Percentiles rank a stretch among this genome's conserved stretches.
Conservation (phyloP, 2,329 filamentous ascomycete species). For the Aspergillus ochraceoroseus region DNA sequence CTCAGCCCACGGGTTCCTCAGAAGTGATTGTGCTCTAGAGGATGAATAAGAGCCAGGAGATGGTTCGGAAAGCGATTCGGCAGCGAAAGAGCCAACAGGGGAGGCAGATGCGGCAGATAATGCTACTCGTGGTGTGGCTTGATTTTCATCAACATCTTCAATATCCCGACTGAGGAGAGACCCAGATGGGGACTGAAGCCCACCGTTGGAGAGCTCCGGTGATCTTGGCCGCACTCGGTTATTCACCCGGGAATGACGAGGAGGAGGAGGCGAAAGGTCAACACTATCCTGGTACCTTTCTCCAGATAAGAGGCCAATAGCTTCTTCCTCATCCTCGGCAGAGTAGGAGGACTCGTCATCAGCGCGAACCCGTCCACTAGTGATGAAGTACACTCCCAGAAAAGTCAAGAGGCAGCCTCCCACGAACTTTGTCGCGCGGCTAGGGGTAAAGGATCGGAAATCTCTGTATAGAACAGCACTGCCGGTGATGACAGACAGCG, state of each 20-base stretch:
- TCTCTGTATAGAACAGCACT: conserved; percentile 91
- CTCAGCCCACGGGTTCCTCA: conserved; percentile 40
- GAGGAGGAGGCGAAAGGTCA: conserved; percentile 28
- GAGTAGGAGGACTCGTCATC: conserved; percentile 60
- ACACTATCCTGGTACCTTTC: conserved; percentile 37
- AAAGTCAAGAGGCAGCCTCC: conserved; percentile 90
- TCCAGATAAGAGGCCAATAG: conserved; percentile 38
- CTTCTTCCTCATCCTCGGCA: conserved; percentile 59
- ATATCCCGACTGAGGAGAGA: conserved; percentile 34
- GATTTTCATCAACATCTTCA: conserved; percentile 32
- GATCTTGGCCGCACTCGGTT: conserved; percentile 17
- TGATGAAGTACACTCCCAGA: conserved; percentile 94
- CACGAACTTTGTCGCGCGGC: conserved; percentile 76
- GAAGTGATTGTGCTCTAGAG: conserved; percentile 33
- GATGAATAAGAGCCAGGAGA: conserved; percentile 29
- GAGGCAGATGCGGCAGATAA: conserved; percentile 34
- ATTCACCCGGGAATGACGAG: conserved; percentile 17
- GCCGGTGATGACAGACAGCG: conserved; percentile 87
- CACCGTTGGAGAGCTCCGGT: conserved; percentile 17
- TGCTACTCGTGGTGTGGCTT: conserved; percentile 31
- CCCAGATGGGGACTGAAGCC: conserved; percentile 27
- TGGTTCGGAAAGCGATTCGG: conserved; percentile 28
- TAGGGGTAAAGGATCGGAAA: conserved; percentile 73
- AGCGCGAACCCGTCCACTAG: conserved; percentile 64
- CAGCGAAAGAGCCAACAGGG: conserved; percentile 31